phyloP scores from a whole-genome alignment of 1,284 basidiomycete genomes.

The Apiotrichum domesticum region DNA sequence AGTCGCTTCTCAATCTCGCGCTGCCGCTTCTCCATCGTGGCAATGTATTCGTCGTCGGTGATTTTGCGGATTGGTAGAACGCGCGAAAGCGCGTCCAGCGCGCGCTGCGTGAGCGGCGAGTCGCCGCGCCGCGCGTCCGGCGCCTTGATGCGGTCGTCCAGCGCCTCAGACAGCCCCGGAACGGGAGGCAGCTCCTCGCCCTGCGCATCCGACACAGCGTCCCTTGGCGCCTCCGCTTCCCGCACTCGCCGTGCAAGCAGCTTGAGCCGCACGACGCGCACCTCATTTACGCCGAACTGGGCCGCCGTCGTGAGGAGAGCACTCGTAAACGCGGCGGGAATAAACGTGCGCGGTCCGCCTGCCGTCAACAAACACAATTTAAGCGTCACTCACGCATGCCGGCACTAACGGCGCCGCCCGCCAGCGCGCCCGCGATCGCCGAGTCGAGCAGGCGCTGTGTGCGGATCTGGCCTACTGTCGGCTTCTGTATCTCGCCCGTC shows the following conservation, averaged over 20 bases:
- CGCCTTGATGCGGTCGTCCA: neutral
- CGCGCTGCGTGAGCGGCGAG: constrained; percentile 25
- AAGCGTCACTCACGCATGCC: too few relatives aligned
- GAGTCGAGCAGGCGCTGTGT: constrained; percentile 22
- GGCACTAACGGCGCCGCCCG: too few relatives aligned
- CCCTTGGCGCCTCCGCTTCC: neutral
- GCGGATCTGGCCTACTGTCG: constrained; percentile 23
- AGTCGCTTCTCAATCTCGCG: constrained; percentile 29
- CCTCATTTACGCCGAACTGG: constrained; percentile 34
- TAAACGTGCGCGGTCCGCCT: constrained; percentile 30
- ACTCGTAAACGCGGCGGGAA: constrained; percentile 32
- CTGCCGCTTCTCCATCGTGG: constrained; percentile 28
- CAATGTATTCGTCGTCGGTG: constrained; percentile 37
- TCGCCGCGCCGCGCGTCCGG: constrained; percentile 6
- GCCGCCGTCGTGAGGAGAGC: constrained; percentile 27
- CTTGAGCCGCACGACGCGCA: constrained; percentile 28
- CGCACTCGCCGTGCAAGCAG: constrained; percentile 18
- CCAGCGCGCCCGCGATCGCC: too few relatives aligned
- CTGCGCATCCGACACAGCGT: too few relatives aligned
- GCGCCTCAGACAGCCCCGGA: neutral
- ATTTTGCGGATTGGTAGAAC: constrained; percentile 38
- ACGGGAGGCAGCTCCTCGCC: too few relatives aligned
- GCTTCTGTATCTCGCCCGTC: neutral
- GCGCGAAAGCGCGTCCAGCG: constrained; percentile 26
- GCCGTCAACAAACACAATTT: neutral